A percentile compares a stretch with the other conserved stretches of the same genome.
Conservation (phyloP, 2,329 filamentous ascomycete species). For the Talaromyces sp. region DNA sequence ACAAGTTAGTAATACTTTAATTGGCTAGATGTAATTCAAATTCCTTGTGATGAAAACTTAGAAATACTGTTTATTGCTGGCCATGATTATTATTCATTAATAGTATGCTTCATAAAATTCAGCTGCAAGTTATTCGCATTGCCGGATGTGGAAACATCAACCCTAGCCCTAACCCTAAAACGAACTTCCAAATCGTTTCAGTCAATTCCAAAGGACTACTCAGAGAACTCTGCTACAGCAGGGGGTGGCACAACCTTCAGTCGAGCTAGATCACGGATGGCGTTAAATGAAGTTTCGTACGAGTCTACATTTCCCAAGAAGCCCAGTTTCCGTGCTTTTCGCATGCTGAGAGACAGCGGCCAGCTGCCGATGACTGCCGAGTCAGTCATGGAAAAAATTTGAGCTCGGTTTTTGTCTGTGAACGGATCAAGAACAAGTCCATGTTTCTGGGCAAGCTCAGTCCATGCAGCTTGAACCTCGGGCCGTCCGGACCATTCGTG, state of each 20-base stretch:
- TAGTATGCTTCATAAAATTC: not conserved
- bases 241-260: constrained; percentile 9
- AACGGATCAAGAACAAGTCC: constrained; percentile 6
- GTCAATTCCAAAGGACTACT: not conserved
- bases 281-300: constrained; percentile 11
- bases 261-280: constrained; percentile 12
- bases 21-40: not conserved
- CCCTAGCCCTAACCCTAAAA: not conserved
- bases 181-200: not conserved
- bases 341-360: constrained; percentile 16
- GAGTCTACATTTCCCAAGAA: constrained; percentile 16
- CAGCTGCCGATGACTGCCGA: constrained; percentile 15
- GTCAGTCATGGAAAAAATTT: constrained; percentile 13
- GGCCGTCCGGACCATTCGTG: constrained; percentile 2
- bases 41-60: not conserved
- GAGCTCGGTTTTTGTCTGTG: not conserved
- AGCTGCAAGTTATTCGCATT: not conserved
- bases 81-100: not conserved
- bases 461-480: constrained; percentile 3
- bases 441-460: constrained; percentile 1
- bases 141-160: not conserved
- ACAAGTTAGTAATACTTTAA: not conserved
- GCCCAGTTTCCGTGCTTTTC: constrained; percentile 15
- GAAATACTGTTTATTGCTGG: not conserved
- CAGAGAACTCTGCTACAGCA: not conserved